Conservation (phyloP, 352 stramenopile genomes). For the Pythium guiyangense region DNA sequence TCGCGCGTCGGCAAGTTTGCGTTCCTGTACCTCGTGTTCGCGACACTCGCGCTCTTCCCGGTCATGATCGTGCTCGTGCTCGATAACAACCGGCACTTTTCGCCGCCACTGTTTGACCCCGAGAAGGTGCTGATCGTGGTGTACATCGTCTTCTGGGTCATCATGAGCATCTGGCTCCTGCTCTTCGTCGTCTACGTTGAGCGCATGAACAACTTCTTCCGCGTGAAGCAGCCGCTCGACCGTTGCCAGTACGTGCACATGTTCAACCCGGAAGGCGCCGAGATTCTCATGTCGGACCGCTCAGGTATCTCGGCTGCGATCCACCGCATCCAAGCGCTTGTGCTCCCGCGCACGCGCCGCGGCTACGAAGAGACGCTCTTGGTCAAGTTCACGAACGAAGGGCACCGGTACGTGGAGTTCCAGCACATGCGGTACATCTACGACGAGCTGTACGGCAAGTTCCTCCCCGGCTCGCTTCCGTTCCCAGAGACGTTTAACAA, state of each 20-base stretch:
- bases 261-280: conserved; percentile 17
- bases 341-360: conserved; percentile 10
- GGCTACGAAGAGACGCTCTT: conserved; percentile 16
- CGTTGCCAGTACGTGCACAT: conserved; percentile 16
- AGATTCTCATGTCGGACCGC: conserved; percentile 16
- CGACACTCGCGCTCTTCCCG: conserved; percentile 9
- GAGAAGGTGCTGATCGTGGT: conserved; percentile 10
- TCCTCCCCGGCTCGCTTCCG: conserved; percentile 12
- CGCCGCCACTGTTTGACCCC: conserved; percentile 11
- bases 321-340: conserved; percentile 3
- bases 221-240: conserved; percentile 13
- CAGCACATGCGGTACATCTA: conserved; percentile 21
- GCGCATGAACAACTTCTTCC: conserved; percentile 18
- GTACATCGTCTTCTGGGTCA: conserved; percentile 16
- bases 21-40: conserved; percentile 10
- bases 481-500: conserved; percentile 13
- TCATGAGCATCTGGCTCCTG: conserved; percentile 11
- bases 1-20: conserved; percentile 9
- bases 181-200: conserved; percentile 13
- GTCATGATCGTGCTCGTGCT: conserved; percentile 13
- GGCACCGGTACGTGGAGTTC: conserved; percentile 18
- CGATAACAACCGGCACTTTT: conserved; percentile 14
- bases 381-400: conserved; percentile 11
- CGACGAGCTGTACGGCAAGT: conserved; percentile 17
- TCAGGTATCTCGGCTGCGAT: conserved; percentile 6